A percentile compares a stretch with the other conserved stretches of the same genome.
These are phyloP conservation scores for Pyrenula aspistea DNA, from an alignment of 495 filamentous ascomycete species.

Conservation along the genomic window DNA sequence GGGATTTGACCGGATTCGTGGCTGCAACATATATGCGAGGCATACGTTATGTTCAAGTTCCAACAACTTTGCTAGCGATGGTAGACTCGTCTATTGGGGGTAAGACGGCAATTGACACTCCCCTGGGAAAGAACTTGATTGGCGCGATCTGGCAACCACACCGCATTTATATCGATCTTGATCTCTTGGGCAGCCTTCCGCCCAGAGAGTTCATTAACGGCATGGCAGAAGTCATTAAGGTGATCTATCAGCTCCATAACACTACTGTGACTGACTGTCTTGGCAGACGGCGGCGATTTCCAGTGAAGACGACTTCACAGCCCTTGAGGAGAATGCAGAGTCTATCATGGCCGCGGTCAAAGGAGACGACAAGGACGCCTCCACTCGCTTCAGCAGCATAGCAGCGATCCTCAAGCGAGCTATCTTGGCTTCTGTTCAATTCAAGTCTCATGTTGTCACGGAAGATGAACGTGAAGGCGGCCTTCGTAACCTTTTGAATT, in stretches of 20 bases:
- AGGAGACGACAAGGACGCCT: constrained; percentile 37
- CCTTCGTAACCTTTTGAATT: constrained; percentile 88
- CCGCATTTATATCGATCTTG: constrained; percentile 86
- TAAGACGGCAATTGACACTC: constrained; percentile 95
- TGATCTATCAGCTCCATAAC: constrained; percentile 5
- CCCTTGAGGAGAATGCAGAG: constrained; percentile 69
- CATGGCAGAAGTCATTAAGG: constrained; percentile 95
- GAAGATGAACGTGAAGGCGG: constrained; percentile 91
- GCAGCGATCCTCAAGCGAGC: constrained; percentile 70
- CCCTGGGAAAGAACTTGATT: constrained; percentile 93
- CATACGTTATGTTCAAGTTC: constrained; percentile 90
- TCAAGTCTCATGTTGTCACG: constrained; percentile 90
- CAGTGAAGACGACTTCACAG: constrained; percentile 75
- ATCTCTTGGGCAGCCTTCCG: constrained; percentile 84
- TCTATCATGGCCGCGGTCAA: constrained; percentile 61
- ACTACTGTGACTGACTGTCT: constrained; percentile 1
- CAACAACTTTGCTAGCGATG: constrained; percentile 91
- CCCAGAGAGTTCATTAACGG: constrained; percentile 94
- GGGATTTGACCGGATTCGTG: constrained; percentile 93
- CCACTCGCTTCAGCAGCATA: constrained; percentile 53
- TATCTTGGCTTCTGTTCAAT: constrained; percentile 74
- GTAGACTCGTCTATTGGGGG: constrained; percentile 97
- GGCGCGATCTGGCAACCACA: constrained; percentile 94
- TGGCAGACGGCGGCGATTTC: constrained; percentile 86
- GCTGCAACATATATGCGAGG: constrained; percentile 98